Percentiles rank a stretch among this genome's conserved stretches.
Conservation (phyloP, 129 eudicot genomes). For the Pulicaria dysenterica region DNA sequence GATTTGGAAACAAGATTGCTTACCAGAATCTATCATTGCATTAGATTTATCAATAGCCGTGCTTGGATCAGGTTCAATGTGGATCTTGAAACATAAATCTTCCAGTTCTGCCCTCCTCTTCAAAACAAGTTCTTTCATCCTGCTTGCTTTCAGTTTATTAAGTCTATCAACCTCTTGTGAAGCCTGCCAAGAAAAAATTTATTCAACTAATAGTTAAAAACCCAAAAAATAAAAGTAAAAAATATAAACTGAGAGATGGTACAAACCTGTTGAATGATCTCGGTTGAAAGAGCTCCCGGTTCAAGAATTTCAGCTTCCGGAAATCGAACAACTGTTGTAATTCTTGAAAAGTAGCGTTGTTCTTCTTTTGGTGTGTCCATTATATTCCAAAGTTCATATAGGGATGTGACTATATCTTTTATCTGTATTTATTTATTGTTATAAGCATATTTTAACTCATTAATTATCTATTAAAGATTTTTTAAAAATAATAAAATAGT, state of each 20-base stretch:
- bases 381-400: constrained; percentile 74
- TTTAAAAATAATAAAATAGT: too few relatives aligned
- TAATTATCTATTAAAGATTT: too few relatives aligned
- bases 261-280: constrained; percentile 60
- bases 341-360: constrained; percentile 44
- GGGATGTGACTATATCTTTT: constrained; percentile 53
- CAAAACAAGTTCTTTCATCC: constrained; percentile 72
- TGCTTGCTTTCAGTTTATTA: constrained; percentile 67
- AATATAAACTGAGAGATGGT: not conserved
- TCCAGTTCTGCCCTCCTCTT: constrained; percentile 77
- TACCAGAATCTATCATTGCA: constrained; percentile 90
- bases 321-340: constrained; percentile 40
- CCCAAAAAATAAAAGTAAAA: not conserved
- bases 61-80: constrained; percentile 71
- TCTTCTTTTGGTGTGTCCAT: constrained; percentile 72
- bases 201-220: not conserved
- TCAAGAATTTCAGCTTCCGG: constrained; percentile 56
- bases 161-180: constrained; percentile 82
- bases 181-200: constrained; percentile 39
- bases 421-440: constrained; percentile 47
- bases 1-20: constrained; percentile 14
- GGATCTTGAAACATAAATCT: constrained; percentile 59
- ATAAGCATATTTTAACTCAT: too few relatives aligned
- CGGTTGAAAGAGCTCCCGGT: constrained; percentile 64
- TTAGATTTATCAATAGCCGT: constrained; percentile 71